Percentiles rank a stretch among this genome's conserved stretches.
phyloP scores from a whole-genome alignment of 331 rosid species.

The Rosa hybrid region DNA sequence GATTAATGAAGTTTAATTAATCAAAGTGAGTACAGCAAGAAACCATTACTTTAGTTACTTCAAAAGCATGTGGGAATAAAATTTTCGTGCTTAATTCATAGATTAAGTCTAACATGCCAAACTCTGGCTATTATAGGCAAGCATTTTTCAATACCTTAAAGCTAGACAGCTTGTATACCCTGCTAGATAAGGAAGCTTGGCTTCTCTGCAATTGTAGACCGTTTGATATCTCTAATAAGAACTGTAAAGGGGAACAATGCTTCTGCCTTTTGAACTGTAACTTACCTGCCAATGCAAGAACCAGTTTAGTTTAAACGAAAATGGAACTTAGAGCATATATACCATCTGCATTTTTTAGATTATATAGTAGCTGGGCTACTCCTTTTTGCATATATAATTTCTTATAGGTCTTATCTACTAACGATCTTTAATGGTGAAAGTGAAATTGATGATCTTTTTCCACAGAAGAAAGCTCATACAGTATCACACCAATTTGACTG shows the following conservation, averaged over 20 bases:
- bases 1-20: not conserved
- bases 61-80: slow-evolving; percentile 11
- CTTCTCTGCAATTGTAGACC: slow-evolving; percentile 14
- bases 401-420: not conserved
- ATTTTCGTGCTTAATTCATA: not conserved
- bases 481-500: not conserved
- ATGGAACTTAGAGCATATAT: not conserved
- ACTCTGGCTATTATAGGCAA: slow-evolving; percentile 24
- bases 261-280: not conserved
- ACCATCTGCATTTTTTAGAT: slow-evolving; percentile 2
- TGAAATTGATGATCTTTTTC: not conserved
- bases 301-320: not conserved
- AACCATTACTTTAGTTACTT: slow-evolving; percentile 20
- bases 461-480: not conserved
- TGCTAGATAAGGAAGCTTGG: slow-evolving; percentile 7
- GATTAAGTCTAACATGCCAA: slow-evolving; percentile 22
- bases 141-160: slow-evolving; percentile 33
- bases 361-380: not conserved
- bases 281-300: not conserved
- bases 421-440: not conserved
- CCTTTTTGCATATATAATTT: not conserved
- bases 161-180: slow-evolving; percentile 41
- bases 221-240: not conserved
- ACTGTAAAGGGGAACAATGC: not conserved
- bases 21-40: slow-evolving; percentile 43